Evolutionary conservation across 331 rosid genomes (phyloP).

Genomic region (Erythrophleum ivorense): DNA sequence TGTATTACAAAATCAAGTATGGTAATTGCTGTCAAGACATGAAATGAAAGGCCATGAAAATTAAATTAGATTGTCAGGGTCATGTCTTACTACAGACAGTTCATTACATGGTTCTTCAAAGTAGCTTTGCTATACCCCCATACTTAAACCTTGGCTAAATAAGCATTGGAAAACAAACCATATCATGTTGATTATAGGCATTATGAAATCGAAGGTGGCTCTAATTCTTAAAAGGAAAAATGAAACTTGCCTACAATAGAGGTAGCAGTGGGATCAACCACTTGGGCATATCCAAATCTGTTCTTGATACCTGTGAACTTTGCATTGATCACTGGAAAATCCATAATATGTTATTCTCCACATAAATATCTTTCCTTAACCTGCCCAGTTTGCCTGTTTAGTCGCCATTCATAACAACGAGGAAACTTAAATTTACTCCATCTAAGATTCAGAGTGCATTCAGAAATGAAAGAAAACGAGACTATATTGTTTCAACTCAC

Average conservation of each 20-base stretch:
- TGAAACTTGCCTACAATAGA: constrained; percentile 47
- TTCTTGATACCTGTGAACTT: constrained; percentile 54
- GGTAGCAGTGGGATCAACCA: constrained; percentile 53
- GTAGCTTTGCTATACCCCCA: constrained; percentile 68
- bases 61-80: neutral
- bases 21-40: neutral
- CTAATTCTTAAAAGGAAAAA: neutral
- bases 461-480: no score
- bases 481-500: no score
- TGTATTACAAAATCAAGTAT: constrained; percentile 29
- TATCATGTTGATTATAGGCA: neutral
- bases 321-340: constrained; percentile 60
- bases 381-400: constrained; percentile 61
- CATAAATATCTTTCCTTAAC: constrained; percentile 53
- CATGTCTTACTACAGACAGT: constrained; percentile 39
- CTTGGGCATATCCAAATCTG: constrained; percentile 63
- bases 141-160: constrained; percentile 53
- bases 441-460: no score
- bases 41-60: no score
- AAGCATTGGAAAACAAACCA: no score
- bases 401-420: constrained; percentile 79
- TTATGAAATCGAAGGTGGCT: neutral
- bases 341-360: constrained; percentile 49
- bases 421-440: no score
- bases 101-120: constrained; percentile 51